Evolutionary conservation across 495 filamentous ascomycete genomes (phyloP).

Genomic region (Penicillium maclennaniae): DNA sequence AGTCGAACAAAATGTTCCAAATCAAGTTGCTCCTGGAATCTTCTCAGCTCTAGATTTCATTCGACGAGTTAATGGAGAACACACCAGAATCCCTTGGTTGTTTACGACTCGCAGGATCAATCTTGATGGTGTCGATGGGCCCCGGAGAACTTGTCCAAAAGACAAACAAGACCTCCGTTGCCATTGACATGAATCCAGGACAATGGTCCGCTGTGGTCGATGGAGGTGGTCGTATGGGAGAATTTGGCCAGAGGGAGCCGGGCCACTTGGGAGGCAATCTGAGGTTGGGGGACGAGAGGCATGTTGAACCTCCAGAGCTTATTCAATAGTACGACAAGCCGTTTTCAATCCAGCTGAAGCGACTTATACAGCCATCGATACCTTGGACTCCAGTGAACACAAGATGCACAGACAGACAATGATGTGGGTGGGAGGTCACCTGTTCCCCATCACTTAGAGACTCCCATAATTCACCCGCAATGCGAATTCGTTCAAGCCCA

Average conservation of each 20-base stretch:
- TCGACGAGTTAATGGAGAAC: background rate
- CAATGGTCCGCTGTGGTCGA: conserved; percentile 31
- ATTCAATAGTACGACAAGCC: background rate
- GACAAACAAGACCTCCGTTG: conserved; percentile 27
- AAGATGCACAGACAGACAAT: background rate
- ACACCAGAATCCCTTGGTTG: conserved; percentile 30
- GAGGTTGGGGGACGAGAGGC: background rate
- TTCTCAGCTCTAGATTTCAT: conserved; percentile 1
- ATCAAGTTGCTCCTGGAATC: conserved; percentile 35
- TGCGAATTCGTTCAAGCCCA: no score
- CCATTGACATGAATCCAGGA: conserved; percentile 40
- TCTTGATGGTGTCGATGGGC: background rate
- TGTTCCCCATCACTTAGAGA: background rate
- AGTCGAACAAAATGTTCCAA: conserved; percentile 25
- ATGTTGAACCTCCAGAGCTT: background rate
- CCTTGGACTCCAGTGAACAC: background rate
- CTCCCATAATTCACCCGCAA: background rate
- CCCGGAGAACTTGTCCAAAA: conserved; percentile 24
- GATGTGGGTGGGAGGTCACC: background rate
- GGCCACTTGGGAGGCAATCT: conserved; percentile 12
- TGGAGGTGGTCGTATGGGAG: conserved; percentile 36
- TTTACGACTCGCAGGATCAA: conserved; percentile 27
- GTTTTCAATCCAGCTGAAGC: background rate
- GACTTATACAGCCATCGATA: background rate
- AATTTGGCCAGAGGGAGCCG: conserved; percentile 39